Conservation (phyloP, 2,329 filamentous ascomycete species). For the Scedosporium aurantiacum region DNA sequence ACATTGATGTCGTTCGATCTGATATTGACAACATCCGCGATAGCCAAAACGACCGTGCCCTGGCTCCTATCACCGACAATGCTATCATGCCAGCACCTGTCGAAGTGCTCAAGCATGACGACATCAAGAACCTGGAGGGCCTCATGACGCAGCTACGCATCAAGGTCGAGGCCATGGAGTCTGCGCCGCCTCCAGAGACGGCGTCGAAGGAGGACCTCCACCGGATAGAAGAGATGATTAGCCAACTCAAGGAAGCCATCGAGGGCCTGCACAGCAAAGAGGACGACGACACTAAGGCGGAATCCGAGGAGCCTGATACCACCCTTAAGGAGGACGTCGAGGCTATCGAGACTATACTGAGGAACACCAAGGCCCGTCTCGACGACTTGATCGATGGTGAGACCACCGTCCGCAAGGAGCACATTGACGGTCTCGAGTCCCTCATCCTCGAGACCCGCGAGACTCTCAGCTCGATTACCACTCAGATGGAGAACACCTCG, state of each 20-base stretch:
- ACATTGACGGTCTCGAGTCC: slow-evolving; percentile 54
- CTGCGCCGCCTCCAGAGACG: slow-evolving; percentile 17
- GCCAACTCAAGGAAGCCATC: slow-evolving; percentile 35
- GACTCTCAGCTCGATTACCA: slow-evolving; percentile 52
- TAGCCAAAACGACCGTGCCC: slow-evolving; percentile 33
- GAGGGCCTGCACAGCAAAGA: slow-evolving; percentile 30
- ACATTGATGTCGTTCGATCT: slow-evolving; percentile 62
- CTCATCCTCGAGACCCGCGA: slow-evolving; percentile 65
- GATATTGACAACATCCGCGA: slow-evolving; percentile 70
- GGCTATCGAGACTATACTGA: slow-evolving; percentile 80
- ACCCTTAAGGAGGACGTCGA: slow-evolving; percentile 67
- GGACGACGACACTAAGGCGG: slow-evolving; percentile 11
- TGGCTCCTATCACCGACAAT: slow-evolving; percentile 41
- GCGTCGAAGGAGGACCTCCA: slow-evolving; percentile 42
- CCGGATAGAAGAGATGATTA: slow-evolving; percentile 42
- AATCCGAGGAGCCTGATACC: slow-evolving; percentile 19
- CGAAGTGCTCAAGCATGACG: slow-evolving; percentile 52
- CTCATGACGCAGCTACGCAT: slow-evolving; percentile 71
- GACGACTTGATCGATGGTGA: slow-evolving; percentile 70
- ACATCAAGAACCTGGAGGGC: slow-evolving; percentile 76
- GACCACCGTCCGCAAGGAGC: slow-evolving; percentile 55
- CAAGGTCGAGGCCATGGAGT: slow-evolving; percentile 57
- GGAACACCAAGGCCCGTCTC: slow-evolving; percentile 78
- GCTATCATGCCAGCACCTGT: slow-evolving; percentile 21
- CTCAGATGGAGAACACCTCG: slow-evolving; percentile 58